These are phyloP conservation scores for Basipetospora chlamydospora DNA, from an alignment of 2,329 filamentous ascomycete genomes.

Conservation along the genomic window DNA sequence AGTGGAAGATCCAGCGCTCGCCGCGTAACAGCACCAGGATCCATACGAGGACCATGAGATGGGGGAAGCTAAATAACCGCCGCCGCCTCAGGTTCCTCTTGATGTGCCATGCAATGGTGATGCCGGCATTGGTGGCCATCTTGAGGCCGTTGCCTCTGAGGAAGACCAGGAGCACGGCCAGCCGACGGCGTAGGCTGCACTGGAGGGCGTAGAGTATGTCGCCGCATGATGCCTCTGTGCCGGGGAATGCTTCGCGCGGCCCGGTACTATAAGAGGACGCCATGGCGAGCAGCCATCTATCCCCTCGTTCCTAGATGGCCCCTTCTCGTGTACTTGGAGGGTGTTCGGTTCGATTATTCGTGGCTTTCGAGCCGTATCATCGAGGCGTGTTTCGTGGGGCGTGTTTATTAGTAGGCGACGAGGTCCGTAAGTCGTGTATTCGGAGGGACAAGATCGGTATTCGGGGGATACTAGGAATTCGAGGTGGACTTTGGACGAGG, in stretches of 20 bases:
- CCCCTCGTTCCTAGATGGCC: too few species aligned
- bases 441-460: too few species aligned
- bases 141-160: conserved; percentile 18
- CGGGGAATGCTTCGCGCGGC: too few species aligned
- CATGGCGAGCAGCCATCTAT: background rate
- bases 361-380: too few species aligned
- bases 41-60: conserved; percentile 61
- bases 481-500: too few species aligned
- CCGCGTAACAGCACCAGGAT: conserved; percentile 67
- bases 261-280: too few species aligned
- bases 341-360: too few species aligned
- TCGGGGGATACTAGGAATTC: too few species aligned
- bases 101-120: conserved; percentile 17
- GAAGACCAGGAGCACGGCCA: conserved; percentile 18
- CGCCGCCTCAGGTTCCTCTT: conserved; percentile 31
- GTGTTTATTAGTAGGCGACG: too few species aligned
- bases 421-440: too few species aligned
- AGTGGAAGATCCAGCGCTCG: conserved; percentile 64
- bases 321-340: too few species aligned
- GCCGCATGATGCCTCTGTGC: conserved; percentile 12
- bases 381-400: too few species aligned
- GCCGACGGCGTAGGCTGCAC: conserved; percentile 5
- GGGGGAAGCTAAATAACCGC: conserved; percentile 47
- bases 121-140: conserved; percentile 14
- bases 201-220: background rate